A percentile compares a stretch with the other conserved stretches of the same genome.
phyloP scores from a whole-genome alignment of 192 early-diverging fungal species.

The Geranomyces variabilis region DNA sequence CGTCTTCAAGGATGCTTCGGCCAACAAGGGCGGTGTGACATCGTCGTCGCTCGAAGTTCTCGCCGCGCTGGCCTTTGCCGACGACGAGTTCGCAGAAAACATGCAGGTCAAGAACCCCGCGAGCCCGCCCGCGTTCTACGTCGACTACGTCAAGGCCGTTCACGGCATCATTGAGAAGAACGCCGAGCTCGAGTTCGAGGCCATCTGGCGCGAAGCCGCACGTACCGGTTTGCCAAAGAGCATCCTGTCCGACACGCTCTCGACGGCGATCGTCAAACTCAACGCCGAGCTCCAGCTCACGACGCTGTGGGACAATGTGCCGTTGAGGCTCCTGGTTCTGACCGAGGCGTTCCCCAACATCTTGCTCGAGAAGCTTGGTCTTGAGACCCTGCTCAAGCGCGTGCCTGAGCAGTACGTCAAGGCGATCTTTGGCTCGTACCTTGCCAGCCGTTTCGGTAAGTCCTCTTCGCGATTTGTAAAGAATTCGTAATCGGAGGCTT shows the following conservation, averaged over 20 bases:
- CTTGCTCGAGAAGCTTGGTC: slow-evolving; percentile 83
- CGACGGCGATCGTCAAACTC: slow-evolving; percentile 89
- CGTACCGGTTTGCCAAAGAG: slow-evolving; percentile 78
- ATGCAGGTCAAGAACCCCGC: slow-evolving; percentile 88
- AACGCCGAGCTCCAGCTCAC: slow-evolving; percentile 92
- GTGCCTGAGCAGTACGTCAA: slow-evolving; percentile 93
- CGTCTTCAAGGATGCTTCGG: slow-evolving; percentile 98
- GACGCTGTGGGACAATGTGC: slow-evolving; percentile 89
- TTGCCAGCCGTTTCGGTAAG: slow-evolving; percentile 84
- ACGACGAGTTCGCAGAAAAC: slow-evolving; percentile 84
- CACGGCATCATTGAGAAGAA: slow-evolving; percentile 93
- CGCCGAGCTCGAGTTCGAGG: slow-evolving; percentile 92
- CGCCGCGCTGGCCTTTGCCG: slow-evolving; percentile 91
- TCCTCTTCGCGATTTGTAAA: slow-evolving; percentile 3
- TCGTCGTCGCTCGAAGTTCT: slow-evolving; percentile 97
- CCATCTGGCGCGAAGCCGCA: slow-evolving; percentile 87
- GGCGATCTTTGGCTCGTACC: slow-evolving; percentile 95
- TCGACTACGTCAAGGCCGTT: slow-evolving; percentile 90
- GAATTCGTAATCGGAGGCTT: too few species aligned
- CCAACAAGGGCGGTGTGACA: slow-evolving; percentile 99
- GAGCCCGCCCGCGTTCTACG: slow-evolving; percentile 74
- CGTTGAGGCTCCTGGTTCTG: slow-evolving; percentile 80
- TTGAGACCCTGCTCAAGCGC: slow-evolving; percentile 86
- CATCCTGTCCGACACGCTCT: slow-evolving; percentile 88
- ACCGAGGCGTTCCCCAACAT: slow-evolving; percentile 91